Conservation (phyloP, 495 filamentous ascomycete species). For the Podospora pseudopauciseta region DNA sequence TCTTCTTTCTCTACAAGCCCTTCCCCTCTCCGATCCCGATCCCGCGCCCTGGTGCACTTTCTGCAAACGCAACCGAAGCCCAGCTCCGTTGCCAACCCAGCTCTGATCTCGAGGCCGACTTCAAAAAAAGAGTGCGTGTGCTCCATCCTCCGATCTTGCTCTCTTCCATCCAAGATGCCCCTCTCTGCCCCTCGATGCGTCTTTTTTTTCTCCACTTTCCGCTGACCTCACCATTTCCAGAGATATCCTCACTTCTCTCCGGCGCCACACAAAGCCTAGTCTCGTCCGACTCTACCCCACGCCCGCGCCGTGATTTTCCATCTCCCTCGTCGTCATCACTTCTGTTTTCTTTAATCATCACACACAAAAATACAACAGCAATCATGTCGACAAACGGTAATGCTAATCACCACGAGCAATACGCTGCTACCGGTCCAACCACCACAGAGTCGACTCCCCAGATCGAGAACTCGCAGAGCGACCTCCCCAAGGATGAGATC, state of each 20-base stretch:
- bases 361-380: constrained; percentile 16
- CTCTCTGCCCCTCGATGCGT: background rate
- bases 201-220: background rate
- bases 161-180: background rate
- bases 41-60: background rate
- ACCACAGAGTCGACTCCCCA: constrained; percentile 18
- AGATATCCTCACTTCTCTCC: constrained; percentile 3
- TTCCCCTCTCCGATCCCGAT: background rate
- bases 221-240: constrained; percentile 1
- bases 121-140: background rate
- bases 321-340: constrained; percentile 1
- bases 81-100: background rate
- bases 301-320: constrained; percentile 20
- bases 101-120: background rate
- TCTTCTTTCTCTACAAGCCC: background rate
- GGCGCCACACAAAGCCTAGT: background rate
- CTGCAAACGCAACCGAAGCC: background rate
- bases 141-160: background rate
- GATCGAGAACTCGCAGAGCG: constrained; percentile 20
- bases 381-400: constrained; percentile 51
- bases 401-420: constrained; percentile 37
- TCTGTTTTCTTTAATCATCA: constrained; percentile 9
- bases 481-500: constrained; percentile 74
- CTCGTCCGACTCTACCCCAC: constrained; percentile 3
- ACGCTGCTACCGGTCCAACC: constrained; percentile 26